Percentiles rank a stretch among this genome's conserved stretches.
phyloP scores from a whole-genome alignment of 768 basidiomycete genomes.

The Leucosporidium yakuticum region DNA sequence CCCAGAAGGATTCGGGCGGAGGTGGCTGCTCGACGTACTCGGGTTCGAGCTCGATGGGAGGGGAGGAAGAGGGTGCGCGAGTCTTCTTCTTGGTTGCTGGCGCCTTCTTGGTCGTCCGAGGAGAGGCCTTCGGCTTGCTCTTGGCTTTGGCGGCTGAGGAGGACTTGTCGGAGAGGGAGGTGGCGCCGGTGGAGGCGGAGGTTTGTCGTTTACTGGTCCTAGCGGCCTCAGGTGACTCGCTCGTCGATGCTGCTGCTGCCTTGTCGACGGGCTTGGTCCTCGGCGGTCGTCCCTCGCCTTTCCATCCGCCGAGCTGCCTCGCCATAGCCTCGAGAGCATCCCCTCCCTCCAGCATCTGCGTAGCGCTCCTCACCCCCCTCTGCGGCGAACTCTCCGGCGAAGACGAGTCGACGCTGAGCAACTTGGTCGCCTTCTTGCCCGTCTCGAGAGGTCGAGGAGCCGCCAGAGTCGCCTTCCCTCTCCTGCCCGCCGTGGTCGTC shows the following conservation, averaged over 20 bases:
- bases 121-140: neutral
- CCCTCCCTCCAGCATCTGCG: too few species aligned
- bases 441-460: slow-evolving; percentile 1
- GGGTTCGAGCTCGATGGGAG: too few species aligned
- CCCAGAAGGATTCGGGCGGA: neutral
- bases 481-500: too few species aligned
- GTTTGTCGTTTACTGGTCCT: neutral
- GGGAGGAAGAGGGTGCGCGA: too few species aligned
- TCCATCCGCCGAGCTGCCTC: too few species aligned
- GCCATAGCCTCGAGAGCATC: too few species aligned
- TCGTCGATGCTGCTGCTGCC: too few species aligned
- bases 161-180: neutral
- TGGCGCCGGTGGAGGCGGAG: neutral
- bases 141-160: slow-evolving; percentile 4
- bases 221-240: neutral
- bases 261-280: neutral
- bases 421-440: neutral
- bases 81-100: too few species aligned
- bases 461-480: neutral
- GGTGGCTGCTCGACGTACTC: too few species aligned
- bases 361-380: too few species aligned
- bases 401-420: slow-evolving; percentile 1
- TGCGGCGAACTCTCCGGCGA: neutral
- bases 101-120: neutral
- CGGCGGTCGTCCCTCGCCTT: neutral